Evolutionary conservation across 305 asterid species (phyloP), one percentile per base, ranked within the genome.

Genomic region (Galium porrigens): DNA sequence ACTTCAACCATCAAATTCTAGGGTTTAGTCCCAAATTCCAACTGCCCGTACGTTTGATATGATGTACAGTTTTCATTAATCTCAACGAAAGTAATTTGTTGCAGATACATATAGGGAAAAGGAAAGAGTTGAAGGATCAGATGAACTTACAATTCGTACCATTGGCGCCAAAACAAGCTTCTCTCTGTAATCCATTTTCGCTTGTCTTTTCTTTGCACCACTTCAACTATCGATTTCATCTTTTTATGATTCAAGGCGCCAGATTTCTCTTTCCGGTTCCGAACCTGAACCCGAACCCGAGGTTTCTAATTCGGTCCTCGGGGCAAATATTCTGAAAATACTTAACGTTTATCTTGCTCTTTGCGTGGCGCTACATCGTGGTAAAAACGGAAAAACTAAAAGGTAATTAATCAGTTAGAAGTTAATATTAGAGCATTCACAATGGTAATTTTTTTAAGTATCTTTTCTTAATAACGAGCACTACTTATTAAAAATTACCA

Each of bases 131-230:
- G 62, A 2, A n/a, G 32, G n/a, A 18, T 51, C 1, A 17, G 18
- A 15, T 33, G 66, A 70, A 70, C 95, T 80, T 72, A 90, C 97
- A 58, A 84, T 85, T 77, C 95, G 84, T 70, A 87, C 97, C 97
- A 87, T 90, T 3, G 95, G 97, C 27, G 95, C 97, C 74, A 90
- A 85, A 44, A 87, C 83, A 29, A 75, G 90, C 84, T 90, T 90
- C 81, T 83, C 74, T 70, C 85, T 74, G 72, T 84, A 87, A 60
- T 86, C 90, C 63, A 87, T 82, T 72, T 2, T 61, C n/a, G 78
- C 77, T 22, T 55, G 46, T 8, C 0, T 1, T 41, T 15, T 6
- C 29, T 11, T 37, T 41, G 3, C 48, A 1, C 1, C 22, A n/a
- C 53, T 48, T 48, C 53, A 48, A n/a, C 53, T n/a, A n/a, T n/a